Evolutionary conservation across 2,329 filamentous ascomycete species (phyloP).

Genomic region (Arthrobotrys entomopaga): DNA sequence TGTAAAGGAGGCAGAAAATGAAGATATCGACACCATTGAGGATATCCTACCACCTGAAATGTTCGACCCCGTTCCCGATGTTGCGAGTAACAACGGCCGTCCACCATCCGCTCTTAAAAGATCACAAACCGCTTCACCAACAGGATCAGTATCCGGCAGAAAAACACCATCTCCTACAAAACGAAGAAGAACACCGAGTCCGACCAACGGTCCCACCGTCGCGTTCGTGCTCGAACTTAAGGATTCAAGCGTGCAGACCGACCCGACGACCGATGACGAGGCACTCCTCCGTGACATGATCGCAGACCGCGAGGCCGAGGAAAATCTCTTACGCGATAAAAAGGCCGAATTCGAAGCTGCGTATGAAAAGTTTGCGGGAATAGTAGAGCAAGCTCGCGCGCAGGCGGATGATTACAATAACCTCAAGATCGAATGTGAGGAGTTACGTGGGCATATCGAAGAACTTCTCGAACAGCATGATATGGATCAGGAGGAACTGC

Average conservation of each 20-base stretch:
- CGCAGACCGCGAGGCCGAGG: conserved; percentile 35
- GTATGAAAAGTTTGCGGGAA: conserved; percentile 48
- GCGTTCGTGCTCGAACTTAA: conserved; percentile 4
- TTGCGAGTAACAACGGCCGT: not conserved
- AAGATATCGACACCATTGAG: not conserved
- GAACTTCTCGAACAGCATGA: conserved; percentile 50
- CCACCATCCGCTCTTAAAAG: not conserved
- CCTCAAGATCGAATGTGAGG: conserved; percentile 31
- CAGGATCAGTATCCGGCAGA: conserved; percentile 19
- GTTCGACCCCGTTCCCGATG: conserved; percentile 42
- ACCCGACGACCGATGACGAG: conserved; percentile 23
- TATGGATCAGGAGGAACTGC: conserved; percentile 46
- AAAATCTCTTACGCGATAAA: conserved; percentile 27
- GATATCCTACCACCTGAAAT: conserved; percentile 41
- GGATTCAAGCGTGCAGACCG: conserved; percentile 28
- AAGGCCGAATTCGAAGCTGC: conserved; percentile 47
- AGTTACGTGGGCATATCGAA: conserved; percentile 36
- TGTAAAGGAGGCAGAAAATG: conserved; percentile 17
- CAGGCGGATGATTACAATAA: conserved; percentile 38
- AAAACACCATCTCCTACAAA: conserved; percentile 47
- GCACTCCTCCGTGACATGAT: conserved; percentile 40
- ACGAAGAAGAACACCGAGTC: conserved; percentile 29
- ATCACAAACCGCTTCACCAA: not conserved
- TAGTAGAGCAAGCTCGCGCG: conserved; percentile 40
- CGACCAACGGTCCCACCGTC: conserved; percentile 10